phyloP scores from a whole-genome alignment of 345 rosid genomes.

The Raphanus sativus region DNA sequence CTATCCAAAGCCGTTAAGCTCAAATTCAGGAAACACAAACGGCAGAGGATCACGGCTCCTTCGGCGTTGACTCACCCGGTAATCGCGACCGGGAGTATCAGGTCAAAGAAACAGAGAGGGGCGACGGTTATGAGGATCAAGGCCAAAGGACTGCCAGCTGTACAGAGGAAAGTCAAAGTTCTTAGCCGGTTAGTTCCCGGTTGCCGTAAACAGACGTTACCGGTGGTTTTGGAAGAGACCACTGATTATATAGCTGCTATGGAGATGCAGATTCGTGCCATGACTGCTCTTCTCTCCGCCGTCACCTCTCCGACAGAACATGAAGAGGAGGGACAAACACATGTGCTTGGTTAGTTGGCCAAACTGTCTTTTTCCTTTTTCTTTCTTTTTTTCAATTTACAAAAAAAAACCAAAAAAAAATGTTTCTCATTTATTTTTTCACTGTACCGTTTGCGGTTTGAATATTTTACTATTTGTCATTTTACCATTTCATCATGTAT shows the following conservation, averaged over 20 bases:
- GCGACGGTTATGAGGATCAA: slow-evolving; percentile 62
- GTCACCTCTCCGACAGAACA: slow-evolving; percentile 40
- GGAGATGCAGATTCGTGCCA: slow-evolving; percentile 96
- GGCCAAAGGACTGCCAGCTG: slow-evolving; percentile 60
- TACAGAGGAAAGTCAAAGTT: slow-evolving; percentile 75
- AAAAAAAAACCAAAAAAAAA: neutral
- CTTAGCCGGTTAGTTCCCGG: slow-evolving; percentile 97
- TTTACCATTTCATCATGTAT: slow-evolving; percentile 25
- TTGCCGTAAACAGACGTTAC: slow-evolving; percentile 86
- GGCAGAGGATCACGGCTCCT: slow-evolving; percentile 39
- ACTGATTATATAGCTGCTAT: slow-evolving; percentile 93
- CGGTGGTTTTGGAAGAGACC: slow-evolving; percentile 88
- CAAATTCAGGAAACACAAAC: slow-evolving; percentile 73
- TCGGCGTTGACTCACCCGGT: slow-evolving; percentile 17
- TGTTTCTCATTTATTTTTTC: slow-evolving; percentile 26
- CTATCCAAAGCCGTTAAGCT: slow-evolving; percentile 67
- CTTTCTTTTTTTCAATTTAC: neutral
- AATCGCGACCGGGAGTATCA: slow-evolving; percentile 34
- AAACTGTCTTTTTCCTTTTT: slow-evolving; percentile 11
- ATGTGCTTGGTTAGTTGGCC: slow-evolving; percentile 41
- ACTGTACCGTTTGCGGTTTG: slow-evolving; percentile 29
- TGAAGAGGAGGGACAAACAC: slow-evolving; percentile 33
- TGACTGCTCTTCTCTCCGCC: slow-evolving; percentile 70
- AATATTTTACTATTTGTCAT: slow-evolving; percentile 20
- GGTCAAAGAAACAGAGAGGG: slow-evolving; percentile 66